Conservation (phyloP, 306 rosid species). For the Fagus sylvatica region DNA sequence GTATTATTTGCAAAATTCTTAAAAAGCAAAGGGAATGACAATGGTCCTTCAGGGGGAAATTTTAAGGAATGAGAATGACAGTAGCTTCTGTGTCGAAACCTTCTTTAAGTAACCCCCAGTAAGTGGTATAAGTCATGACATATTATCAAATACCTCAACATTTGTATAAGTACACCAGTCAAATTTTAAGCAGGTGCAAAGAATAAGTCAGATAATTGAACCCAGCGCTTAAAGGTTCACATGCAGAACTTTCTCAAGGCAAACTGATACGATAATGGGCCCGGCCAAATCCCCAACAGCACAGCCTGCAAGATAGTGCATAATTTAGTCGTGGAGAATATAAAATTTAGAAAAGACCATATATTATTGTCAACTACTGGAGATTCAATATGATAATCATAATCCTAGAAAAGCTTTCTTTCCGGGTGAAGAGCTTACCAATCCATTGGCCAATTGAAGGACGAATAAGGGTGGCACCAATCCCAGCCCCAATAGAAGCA, state of each 20-base stretch:
- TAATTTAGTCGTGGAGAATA: not conserved
- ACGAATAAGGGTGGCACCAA: conserved; percentile 64
- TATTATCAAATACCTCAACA: conserved; percentile 12
- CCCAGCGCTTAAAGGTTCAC: conserved; percentile 37
- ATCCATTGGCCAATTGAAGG: conserved; percentile 81
- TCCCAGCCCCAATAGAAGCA: conserved; percentile 80
- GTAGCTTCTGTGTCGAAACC: conserved; percentile 1
- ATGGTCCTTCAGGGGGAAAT: no score
- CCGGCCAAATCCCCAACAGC: conserved; percentile 76
- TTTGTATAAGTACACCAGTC: conserved; percentile 2
- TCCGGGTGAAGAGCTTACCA: conserved; percentile 46
- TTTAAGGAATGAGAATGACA: not conserved
- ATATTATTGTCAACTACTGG: not conserved
- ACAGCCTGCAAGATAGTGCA: conserved; percentile 56
- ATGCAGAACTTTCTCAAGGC: conserved; percentile 36
- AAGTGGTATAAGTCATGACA: not conserved
- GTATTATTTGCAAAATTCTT: not conserved
- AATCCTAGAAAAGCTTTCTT: not conserved
- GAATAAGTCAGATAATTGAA: conserved; percentile 14
- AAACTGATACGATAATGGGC: conserved; percentile 55
- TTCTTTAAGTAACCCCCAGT: conserved; percentile 2
- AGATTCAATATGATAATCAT: conserved; percentile 5
- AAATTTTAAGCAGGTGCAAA: conserved; percentile 27
- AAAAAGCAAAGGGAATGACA: not conserved
- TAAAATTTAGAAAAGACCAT: not conserved